These are phyloP conservation scores for Sporothrix curviconia DNA, from an alignment of 2,329 filamentous ascomycete genomes.

Conservation along the genomic window DNA sequence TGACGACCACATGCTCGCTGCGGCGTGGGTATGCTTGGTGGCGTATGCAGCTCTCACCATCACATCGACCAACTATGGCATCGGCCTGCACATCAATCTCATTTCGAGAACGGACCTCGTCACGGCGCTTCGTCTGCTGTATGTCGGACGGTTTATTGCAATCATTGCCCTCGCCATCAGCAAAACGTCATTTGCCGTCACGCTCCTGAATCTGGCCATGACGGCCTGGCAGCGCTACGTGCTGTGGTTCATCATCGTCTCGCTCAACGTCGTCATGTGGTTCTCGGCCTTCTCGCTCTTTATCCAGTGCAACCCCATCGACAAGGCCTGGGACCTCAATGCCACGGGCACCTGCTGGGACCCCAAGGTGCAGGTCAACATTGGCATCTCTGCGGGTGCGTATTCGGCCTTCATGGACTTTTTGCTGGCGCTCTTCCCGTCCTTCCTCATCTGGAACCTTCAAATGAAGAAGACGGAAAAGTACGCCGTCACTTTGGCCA, in stretches of 20 bases:
- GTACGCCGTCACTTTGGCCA: constrained; percentile 28
- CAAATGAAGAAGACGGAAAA: constrained; percentile 30
- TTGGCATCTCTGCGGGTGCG: constrained; percentile 20
- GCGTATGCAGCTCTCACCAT: constrained; percentile 17
- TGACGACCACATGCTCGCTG: constrained; percentile 20
- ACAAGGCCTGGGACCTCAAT: constrained; percentile 15
- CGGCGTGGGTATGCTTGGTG: constrained; percentile 20
- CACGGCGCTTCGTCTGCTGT: constrained; percentile 17
- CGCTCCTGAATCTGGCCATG: constrained; percentile 20
- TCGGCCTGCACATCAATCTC: constrained; percentile 15
- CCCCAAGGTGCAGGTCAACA: constrained; percentile 19
- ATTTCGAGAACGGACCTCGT: constrained; percentile 16
- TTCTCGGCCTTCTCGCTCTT: constrained; percentile 18
- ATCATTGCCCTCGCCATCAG: constrained; percentile 21
- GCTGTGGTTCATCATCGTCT: constrained; percentile 22
- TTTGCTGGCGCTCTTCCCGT: constrained; percentile 27
- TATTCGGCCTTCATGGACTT: constrained; percentile 28
- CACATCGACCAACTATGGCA: constrained; percentile 16
- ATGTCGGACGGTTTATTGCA: constrained; percentile 22
- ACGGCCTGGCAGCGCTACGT: constrained; percentile 18
- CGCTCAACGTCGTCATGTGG: constrained; percentile 19
- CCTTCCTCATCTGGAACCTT: constrained; percentile 27
- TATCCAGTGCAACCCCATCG: constrained; percentile 18
- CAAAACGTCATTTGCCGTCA: constrained; percentile 25
- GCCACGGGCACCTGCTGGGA: constrained; percentile 19